phyloP scores from a whole-genome alignment of 257 asterid species.

The Agastache rugosa region DNA sequence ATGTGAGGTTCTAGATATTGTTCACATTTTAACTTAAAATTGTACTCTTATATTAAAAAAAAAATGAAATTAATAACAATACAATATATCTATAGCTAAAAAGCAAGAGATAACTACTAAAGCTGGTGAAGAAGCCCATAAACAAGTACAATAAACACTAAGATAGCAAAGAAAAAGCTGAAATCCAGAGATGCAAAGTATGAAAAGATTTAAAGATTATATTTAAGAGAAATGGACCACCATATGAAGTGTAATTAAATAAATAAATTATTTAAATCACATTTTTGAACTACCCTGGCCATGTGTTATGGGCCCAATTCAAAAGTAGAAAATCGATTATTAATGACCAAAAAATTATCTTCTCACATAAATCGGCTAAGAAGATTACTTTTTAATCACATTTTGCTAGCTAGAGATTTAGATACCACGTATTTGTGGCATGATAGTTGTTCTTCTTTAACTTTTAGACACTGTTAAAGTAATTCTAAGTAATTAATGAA shows the following conservation, averaged over 20 bases:
- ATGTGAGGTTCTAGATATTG: background rate
- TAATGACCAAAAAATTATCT: slow-evolving; percentile 4
- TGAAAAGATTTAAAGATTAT: slow-evolving; percentile 13
- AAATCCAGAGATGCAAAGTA: slow-evolving; percentile 43
- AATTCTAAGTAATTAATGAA: too few relatives aligned
- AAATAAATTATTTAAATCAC: slow-evolving; percentile 25
- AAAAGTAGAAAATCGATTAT: slow-evolving; percentile 12
- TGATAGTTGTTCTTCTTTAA: too few relatives aligned
- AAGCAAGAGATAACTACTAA: slow-evolving; percentile 28
- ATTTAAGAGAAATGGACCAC: slow-evolving; percentile 28
- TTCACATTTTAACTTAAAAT: background rate
- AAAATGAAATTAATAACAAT: background rate
- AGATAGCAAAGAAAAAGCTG: slow-evolving; percentile 34
- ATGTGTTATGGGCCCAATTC: slow-evolving; percentile 35
- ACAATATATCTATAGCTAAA: slow-evolving; percentile 9
- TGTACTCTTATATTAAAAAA: background rate
- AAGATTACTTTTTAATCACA: background rate
- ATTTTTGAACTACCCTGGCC: slow-evolving; percentile 28
- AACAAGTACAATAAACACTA: slow-evolving; percentile 38
- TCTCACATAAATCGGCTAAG: background rate
- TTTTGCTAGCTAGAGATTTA: background rate
- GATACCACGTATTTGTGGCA: too few relatives aligned
- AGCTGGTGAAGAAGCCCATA: slow-evolving; percentile 34
- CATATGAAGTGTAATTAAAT: slow-evolving; percentile 4
- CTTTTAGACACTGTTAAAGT: too few relatives aligned